phyloP scores from a whole-genome alignment of 495 filamentous ascomycete species.

The Hypoxylon rickii region DNA sequence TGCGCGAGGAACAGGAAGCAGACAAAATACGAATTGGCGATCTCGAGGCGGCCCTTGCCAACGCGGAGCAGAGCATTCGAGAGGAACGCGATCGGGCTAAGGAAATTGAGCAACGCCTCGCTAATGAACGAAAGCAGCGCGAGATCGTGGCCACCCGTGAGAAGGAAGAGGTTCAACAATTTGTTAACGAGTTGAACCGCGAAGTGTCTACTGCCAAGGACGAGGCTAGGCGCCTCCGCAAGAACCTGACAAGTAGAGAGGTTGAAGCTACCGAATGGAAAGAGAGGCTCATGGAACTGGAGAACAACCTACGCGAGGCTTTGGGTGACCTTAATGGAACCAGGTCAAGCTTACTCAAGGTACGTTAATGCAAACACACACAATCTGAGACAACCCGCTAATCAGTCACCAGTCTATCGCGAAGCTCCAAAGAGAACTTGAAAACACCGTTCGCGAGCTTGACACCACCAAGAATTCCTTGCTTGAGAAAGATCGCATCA shows the following conservation, averaged over 20 bases:
- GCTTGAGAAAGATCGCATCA: slow-evolving; percentile 82
- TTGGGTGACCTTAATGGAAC: slow-evolving; percentile 84
- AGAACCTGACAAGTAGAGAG: slow-evolving; percentile 79
- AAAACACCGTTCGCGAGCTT: slow-evolving; percentile 78
- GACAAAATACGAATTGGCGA: slow-evolving; percentile 99
- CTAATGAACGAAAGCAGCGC: slow-evolving; percentile 80
- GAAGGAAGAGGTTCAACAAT: slow-evolving; percentile 76
- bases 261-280: slow-evolving; percentile 88
- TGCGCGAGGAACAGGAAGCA: slow-evolving; percentile 94
- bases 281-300: slow-evolving; percentile 84
- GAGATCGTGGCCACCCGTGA: slow-evolving; percentile 84
- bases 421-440: slow-evolving; percentile 85
- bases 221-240: slow-evolving; percentile 78
- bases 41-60: slow-evolving; percentile 78
- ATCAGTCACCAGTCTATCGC: slow-evolving; percentile 66
- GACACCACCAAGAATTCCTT: slow-evolving; percentile 74
- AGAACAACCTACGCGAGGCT: slow-evolving; percentile 82
- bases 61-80: slow-evolving; percentile 68
- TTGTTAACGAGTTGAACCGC: slow-evolving; percentile 83
- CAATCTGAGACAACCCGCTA: slow-evolving; percentile 28
- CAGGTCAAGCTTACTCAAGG: slow-evolving; percentile 81
- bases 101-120: slow-evolving; percentile 77
- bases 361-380: slow-evolving; percentile 30
- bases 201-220: slow-evolving; percentile 83
- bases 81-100: slow-evolving; percentile 80